These are phyloP conservation scores for Zymoseptoria brevis DNA, from an alignment of 2,329 filamentous ascomycete genomes.

Conservation along the genomic window DNA sequence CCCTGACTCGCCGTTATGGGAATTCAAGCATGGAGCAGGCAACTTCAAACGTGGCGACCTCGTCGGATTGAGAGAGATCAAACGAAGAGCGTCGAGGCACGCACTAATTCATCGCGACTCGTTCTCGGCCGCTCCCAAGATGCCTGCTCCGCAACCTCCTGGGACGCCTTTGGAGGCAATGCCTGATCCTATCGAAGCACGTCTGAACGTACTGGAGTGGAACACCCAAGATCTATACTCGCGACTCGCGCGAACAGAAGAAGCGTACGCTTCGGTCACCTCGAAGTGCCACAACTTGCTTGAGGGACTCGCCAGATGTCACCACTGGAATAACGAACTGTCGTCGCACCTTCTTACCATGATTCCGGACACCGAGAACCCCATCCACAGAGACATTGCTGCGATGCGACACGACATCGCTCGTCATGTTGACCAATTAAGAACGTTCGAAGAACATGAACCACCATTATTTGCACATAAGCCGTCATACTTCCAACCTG, in stretches of 20 bases:
- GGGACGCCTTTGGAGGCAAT: constrained; percentile 47
- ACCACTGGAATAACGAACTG: constrained; percentile 78
- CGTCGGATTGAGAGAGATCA: constrained; percentile 86
- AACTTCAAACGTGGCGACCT: constrained; percentile 95
- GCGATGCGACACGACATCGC: constrained; percentile 57
- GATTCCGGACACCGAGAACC: constrained; percentile 66
- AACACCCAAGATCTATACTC: constrained; percentile 70
- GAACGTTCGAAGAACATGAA: constrained; percentile 51
- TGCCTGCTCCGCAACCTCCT: constrained; percentile 66
- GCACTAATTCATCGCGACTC: constrained; percentile 87
- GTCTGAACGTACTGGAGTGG: constrained; percentile 70
- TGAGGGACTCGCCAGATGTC: constrained; percentile 68
- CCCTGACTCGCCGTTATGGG: constrained; percentile 90
- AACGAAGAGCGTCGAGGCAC: constrained; percentile 85
- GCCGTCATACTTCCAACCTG: constrained; percentile 35
- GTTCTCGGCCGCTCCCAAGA: constrained; percentile 65
- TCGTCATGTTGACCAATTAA: constrained; percentile 52
- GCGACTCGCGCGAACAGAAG: constrained; percentile 73
- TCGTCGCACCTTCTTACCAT: constrained; percentile 66
- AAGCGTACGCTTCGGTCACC: constrained; percentile 69
- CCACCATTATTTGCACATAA: constrained; percentile 44
- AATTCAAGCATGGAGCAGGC: constrained; percentile 96
- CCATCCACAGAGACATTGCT: constrained; percentile 65
- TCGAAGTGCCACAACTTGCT: constrained; percentile 73
- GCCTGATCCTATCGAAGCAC: constrained; percentile 68